Percentiles rank a stretch among this genome's conserved stretches.
phyloP scores from a whole-genome alignment of 306 rosid species.

The Macrotyloma uniflorum region DNA sequence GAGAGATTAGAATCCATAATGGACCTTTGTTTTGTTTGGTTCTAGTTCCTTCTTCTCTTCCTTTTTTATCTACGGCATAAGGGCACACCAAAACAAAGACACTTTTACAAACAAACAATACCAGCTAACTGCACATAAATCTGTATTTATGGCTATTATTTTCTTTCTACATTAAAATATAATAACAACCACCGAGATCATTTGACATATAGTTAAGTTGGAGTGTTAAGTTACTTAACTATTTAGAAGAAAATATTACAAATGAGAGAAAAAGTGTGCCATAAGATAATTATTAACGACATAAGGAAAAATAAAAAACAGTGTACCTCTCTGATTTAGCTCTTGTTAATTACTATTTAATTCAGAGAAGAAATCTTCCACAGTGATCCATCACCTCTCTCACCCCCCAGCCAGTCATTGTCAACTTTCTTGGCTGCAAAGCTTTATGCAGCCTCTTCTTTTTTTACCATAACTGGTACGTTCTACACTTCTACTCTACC shows the following conservation, averaged over 20 bases:
- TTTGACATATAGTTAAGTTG: too few species aligned
- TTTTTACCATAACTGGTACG: background rate
- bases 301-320: background rate
- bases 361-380: constrained; percentile 5
- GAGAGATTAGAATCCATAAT: constrained; percentile 43
- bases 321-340: background rate
- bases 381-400: constrained; percentile 20
- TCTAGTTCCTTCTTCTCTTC: constrained; percentile 23
- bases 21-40: constrained; percentile 32
- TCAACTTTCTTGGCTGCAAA: constrained; percentile 39
- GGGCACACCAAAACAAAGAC: constrained; percentile 32
- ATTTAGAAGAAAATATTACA: too few species aligned
- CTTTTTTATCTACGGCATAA: constrained; percentile 19
- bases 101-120: constrained; percentile 17
- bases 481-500: background rate
- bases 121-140: background rate
- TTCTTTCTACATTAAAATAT: too few species aligned
- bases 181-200: too few species aligned
- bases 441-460: background rate
- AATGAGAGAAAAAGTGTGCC: too few species aligned
- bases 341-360: background rate
- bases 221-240: too few species aligned
- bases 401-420: background rate
- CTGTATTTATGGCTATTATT: constrained; percentile 8
- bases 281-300: too few species aligned